Conservation (phyloP, 305 asterid genomes). For the Fraxinus greggii region DNA sequence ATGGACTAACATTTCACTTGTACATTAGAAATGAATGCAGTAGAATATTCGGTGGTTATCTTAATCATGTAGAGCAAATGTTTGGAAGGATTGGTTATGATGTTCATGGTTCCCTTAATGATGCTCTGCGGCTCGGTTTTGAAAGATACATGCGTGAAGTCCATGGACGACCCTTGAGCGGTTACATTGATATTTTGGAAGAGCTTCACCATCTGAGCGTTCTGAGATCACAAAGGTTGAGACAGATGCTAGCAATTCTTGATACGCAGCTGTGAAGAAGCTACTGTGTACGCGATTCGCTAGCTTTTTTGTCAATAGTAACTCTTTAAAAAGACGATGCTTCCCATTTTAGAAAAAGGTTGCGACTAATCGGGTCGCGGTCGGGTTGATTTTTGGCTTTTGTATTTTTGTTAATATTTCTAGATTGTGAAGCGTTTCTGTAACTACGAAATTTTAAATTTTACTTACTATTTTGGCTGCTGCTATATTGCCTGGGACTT, state of each 20-base stretch:
- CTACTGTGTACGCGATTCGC: background rate
- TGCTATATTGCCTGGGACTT: background rate
- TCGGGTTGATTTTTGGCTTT: no score
- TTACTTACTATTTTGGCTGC: background rate
- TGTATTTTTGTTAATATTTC: background rate
- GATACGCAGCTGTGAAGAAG: slow-evolving; percentile 14
- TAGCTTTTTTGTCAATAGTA: background rate
- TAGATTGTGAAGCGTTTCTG: background rate
- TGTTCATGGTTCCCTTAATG: slow-evolving; percentile 22
- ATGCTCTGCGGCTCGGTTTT: slow-evolving; percentile 34
- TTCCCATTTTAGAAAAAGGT: background rate
- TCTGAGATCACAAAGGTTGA: slow-evolving; percentile 31
- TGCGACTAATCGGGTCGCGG: background rate
- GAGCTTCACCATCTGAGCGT: slow-evolving; percentile 42
- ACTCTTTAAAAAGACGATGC: background rate
- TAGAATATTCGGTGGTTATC: slow-evolving; percentile 36
- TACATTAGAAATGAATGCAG: slow-evolving; percentile 23
- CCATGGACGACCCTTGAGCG: slow-evolving; percentile 28
- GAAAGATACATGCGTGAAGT: slow-evolving; percentile 24
- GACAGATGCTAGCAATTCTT: slow-evolving; percentile 16
- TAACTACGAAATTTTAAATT: no score
- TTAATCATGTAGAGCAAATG: slow-evolving; percentile 35
- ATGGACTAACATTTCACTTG: background rate
- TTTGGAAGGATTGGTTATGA: slow-evolving; percentile 36
- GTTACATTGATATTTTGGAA: slow-evolving; percentile 36